phyloP scores from a whole-genome alignment of 2,329 filamentous ascomycete genomes.

The Aspergillus texensis region DNA sequence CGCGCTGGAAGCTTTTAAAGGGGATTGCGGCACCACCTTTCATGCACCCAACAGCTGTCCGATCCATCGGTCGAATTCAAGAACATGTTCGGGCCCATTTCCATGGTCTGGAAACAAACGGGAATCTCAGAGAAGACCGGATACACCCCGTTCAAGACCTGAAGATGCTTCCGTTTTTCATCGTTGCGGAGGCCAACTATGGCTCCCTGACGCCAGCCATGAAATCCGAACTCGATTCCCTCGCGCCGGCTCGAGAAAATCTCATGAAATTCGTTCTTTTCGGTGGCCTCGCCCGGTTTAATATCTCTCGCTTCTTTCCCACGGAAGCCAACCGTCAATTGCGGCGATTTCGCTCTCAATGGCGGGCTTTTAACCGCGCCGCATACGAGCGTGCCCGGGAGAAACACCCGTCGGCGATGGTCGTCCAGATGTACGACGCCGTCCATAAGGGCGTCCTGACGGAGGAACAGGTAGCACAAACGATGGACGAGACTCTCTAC shows the following conservation, averaged over 20 bases:
- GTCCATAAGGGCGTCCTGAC: slow-evolving; percentile 25
- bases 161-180: slow-evolving; percentile 41
- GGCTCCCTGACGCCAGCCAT: slow-evolving; percentile 32
- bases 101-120: background rate
- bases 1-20: background rate
- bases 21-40: slow-evolving; percentile 1
- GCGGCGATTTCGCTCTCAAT: slow-evolving; percentile 31
- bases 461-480: slow-evolving; percentile 41
- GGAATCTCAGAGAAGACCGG: background rate
- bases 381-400: slow-evolving; percentile 10
- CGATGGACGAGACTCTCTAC: slow-evolving; percentile 51
- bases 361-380: slow-evolving; percentile 39
- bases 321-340: slow-evolving; percentile 29
- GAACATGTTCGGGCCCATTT: slow-evolving; percentile 4
- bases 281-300: slow-evolving; percentile 38
- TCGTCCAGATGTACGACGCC: slow-evolving; percentile 14
- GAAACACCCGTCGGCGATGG: slow-evolving; percentile 8
- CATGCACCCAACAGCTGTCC: background rate
- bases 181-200: slow-evolving; percentile 45
- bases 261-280: slow-evolving; percentile 38
- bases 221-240: slow-evolving; percentile 24
- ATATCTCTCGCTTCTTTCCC: slow-evolving; percentile 19
- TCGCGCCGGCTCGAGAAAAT: slow-evolving; percentile 31
- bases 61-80: slow-evolving; percentile 9
- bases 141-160: slow-evolving; percentile 33